Percentiles rank a stretch among this genome's conserved stretches.
Evolutionary conservation across 768 basidiomycete species (phyloP).

Genomic region (Multifurca ochricompacta): DNA sequence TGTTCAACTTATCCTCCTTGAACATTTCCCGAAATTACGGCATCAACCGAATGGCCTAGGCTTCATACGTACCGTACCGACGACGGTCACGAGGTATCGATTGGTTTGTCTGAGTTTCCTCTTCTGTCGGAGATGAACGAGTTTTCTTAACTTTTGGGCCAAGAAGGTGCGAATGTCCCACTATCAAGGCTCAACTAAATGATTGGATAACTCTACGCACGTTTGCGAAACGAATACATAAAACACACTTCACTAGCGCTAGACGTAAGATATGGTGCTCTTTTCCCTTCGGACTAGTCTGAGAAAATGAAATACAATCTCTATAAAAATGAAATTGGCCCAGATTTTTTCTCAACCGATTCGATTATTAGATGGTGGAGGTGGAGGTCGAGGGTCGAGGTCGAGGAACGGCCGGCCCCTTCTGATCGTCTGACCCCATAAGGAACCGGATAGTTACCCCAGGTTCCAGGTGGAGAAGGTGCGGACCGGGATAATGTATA

Average conservation of each 20-base stretch:
- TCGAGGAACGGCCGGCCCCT: background rate
- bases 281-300: no score
- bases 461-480: background rate
- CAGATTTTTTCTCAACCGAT: background rate
- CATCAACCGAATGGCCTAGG: background rate
- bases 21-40: no score
- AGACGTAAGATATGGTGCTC: slow-evolving; percentile 2
- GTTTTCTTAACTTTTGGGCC: background rate
- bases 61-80: no score
- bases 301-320: no score
- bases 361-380: no score
- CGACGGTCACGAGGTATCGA: background rate
- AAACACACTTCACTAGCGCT: background rate
- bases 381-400: no score
- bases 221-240: background rate
- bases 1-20: no score
- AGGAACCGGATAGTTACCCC: background rate
- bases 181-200: background rate
- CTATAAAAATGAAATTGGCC: no score
- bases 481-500: background rate
- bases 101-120: slow-evolving; percentile 5
- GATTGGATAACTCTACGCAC: no score
- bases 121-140: background rate
- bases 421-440: background rate
- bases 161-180: background rate